Base-by-base conservation (phyloP, 108 stramenopile species). In the Skeletonema potamos region DNA sequence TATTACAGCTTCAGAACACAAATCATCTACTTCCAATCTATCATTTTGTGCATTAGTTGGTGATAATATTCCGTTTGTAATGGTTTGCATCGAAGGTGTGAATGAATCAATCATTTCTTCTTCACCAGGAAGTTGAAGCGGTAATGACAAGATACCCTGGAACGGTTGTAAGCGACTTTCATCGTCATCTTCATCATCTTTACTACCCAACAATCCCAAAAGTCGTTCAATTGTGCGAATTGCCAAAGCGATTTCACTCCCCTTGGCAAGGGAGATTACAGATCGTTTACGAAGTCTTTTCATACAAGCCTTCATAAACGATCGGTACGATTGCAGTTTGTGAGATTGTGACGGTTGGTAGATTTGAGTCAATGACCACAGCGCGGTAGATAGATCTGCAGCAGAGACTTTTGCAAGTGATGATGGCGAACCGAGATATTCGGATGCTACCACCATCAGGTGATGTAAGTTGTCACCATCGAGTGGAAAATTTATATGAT, bases 201-300 rank as follows among this genome's bases (percentile, higher is more conserved):
- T 26, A 26, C 33, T 24, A 10, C 59, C 72, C 26, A 55, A 39
- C 17, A 66, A 34, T 33, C 32, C 27, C 9, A 72, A 17, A 24
- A 77, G 48, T 13, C 62, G 72, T 7, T 65, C 71, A 2, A 51
- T 71, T 13, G 76, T 66, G 64, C 76, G 66, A 30, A 77, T 59
- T 15, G 76, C 76, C 39, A 36, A 29, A 12, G 54, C 44, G 34
- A 77, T 30, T 2, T 66, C 76, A 30, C 41, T 72, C 27, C 65
- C 76, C 22, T 33, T 33, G 8, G 65, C 64, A 8, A 41, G 7
- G 4, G 71, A 73, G 41, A 65, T 64, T n/a, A 77, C 34, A 22
- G 74, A 43, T 20, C 48, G 32, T 60, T 73, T 77, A 10, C 76
- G 71, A n/a, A 77, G 43, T 33, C 76, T 55, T 66, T 60, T 72